Base-by-base conservation (phyloP, 2,329 filamentous ascomycete species). In the Parastagonospora avenae region DNA sequence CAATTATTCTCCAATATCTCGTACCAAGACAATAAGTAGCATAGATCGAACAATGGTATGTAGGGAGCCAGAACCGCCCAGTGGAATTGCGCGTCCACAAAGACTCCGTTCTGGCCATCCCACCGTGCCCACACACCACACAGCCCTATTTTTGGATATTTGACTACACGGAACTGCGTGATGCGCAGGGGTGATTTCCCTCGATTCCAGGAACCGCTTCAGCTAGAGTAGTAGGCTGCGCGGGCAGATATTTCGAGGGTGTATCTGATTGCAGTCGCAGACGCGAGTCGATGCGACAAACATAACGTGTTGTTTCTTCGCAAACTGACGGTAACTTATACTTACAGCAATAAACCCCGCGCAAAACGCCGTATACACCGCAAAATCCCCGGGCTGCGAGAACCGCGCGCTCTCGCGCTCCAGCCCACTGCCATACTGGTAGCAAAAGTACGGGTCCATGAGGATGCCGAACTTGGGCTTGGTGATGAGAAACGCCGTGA, bases 331-430 rank as follows among this genome's bases (percentile, higher is more conserved):
- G n/a, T n/a, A n/a, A n/a, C n/a, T n/a, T n/a, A 24, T 55, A 82
- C 92, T 86, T 91, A 96, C 92, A 79, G 91, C 70, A 59, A 94
- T 93, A 66, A 88, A 76, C 44, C 77, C 76, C 62, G 83, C 80
- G 63, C 92, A 82, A 70, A 94, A 94, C 52, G 87, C 75, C 63
- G 95, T 77, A 71, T 95, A 96, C 77, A 87, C 87, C 56, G 94
- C 80, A 63, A 94, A 84, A 71, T 94, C 89, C 68, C 91, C 92
- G 50, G 89, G 89, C 60, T 83, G 81, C 36, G 80, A 76, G 72
- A 96, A 93, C 52, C 90, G 85, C 46, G 87, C 76, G 55, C 88
- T 89, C 58, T 82, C 81, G 36, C 76, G 82, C 78, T 96, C 92
- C 42, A 96, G 78, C 59, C 86, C 83, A 68, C 84, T 88, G 63